phyloP scores from a whole-genome alignment of 2,329 filamentous ascomycete genomes.

The Lasiodiplodia hormozganensis region DNA sequence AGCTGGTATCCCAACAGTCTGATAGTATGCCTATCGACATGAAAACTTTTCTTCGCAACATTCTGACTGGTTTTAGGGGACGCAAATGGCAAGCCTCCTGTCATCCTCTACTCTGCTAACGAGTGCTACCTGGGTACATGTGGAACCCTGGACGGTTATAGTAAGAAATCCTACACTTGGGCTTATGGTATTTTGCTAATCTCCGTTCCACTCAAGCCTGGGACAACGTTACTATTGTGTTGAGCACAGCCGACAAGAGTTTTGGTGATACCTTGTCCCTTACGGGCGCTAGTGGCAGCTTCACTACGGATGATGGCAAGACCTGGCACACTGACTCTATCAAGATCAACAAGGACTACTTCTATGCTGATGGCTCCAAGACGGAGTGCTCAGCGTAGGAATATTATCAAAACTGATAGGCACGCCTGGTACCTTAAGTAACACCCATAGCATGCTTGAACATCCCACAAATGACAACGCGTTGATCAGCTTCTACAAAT shows the following conservation, averaged over 20 bases:
- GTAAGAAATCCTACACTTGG: not conserved
- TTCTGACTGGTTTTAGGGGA: not conserved
- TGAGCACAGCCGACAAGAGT: constrained; percentile 17
- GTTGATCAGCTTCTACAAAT: too few species aligned
- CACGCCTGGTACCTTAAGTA: too few species aligned
- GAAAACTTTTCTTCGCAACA: too few species aligned
- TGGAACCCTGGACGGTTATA: constrained; percentile 22
- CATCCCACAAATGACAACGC: too few species aligned
- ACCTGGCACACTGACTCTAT: constrained; percentile 30
- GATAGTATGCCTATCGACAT: too few species aligned
- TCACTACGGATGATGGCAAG: constrained; percentile 30
- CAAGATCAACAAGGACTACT: constrained; percentile 28
- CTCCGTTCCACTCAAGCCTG: not conserved
- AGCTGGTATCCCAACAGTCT: constrained; percentile 19
- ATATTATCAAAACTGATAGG: too few species aligned
- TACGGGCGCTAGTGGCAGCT: not conserved
- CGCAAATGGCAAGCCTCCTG: not conserved
- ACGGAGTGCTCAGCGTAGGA: not conserved
- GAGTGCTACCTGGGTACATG: constrained; percentile 29
- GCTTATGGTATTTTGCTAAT: too few species aligned
- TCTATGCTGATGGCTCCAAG: not conserved
- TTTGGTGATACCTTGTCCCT: constrained; percentile 19
- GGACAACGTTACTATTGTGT: constrained; percentile 18
- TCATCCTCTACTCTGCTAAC: constrained; percentile 33
- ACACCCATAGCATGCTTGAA: too few species aligned